A percentile compares a stretch with the other conserved stretches of the same genome.
phyloP scores from a whole-genome alignment of 176 grass and related monocot species.

The Musa acuminata region DNA sequence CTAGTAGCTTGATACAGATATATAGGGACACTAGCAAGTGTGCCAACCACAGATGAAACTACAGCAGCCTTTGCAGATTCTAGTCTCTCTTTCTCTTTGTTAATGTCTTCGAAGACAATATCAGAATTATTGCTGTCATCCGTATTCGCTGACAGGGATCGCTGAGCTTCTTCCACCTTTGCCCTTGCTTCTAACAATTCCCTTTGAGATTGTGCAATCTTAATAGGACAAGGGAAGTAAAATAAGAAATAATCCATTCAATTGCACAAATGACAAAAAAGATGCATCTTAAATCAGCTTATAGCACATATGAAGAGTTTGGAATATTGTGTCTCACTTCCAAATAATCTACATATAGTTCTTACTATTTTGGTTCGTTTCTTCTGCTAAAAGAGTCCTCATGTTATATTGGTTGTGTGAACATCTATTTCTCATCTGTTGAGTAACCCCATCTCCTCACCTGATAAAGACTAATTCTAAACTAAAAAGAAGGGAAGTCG shows the following conservation, averaged over 20 bases:
- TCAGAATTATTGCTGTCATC: constrained; percentile 32
- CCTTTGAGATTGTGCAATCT: constrained; percentile 75
- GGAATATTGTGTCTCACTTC: not conserved
- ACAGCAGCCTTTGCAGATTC: constrained; percentile 66
- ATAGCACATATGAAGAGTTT: no score
- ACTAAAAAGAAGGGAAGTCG: not conserved
- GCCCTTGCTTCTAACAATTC: constrained; percentile 67
- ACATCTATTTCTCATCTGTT: not conserved
- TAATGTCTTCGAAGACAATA: constrained; percentile 27
- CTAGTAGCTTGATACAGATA: constrained; percentile 16
- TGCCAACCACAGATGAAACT: constrained; percentile 9
- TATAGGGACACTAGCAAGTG: constrained; percentile 10
- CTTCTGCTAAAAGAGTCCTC: not conserved
- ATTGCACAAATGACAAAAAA: not conserved
- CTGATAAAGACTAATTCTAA: not conserved
- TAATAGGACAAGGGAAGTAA: not conserved
- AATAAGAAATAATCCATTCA: not conserved
- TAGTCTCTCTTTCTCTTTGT: constrained; percentile 50
- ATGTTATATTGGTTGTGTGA: not conserved
- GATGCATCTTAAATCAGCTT: not conserved
- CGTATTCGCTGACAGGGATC: constrained; percentile 39
- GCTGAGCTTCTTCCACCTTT: constrained; percentile 74
- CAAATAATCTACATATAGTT: not conserved
- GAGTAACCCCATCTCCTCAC: not conserved
- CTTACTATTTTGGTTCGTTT: not conserved